Base-by-base conservation (phyloP, 148 eudicot genomes). In the Amaranthus palmeri region DNA sequence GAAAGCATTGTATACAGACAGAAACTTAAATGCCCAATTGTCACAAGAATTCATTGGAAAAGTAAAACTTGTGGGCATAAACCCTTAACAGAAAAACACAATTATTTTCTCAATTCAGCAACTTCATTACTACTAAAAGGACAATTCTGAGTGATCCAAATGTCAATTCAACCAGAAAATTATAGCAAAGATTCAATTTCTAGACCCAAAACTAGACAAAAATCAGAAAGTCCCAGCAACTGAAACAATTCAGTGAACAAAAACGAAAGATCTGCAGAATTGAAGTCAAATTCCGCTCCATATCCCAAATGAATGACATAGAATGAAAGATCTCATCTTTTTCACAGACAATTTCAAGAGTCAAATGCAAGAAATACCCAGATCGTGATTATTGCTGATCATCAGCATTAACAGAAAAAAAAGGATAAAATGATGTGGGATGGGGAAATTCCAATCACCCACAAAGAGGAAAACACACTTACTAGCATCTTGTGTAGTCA, bases 401-500 rank as follows among this genome's bases (percentile, higher is more conserved):
- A 69, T 69, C 61, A 79, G 41, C 81, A 63, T 57, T 56, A 2
- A n/a, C 66, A 61, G 55, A 78, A n/a, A 36, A 11, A 3, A 47
- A 71, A 46, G 41, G 46, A 45, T 18, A 25, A 63, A 18, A 15
- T 46, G n/a, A 18, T 65, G 36, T 18, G 42, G 51, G 65, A 53
- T 54, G 49, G 56, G 9, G 41, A 74, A 78, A 64, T 48, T 63
- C 44, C 50, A 79, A 70, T 74, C 47, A 69, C 81, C 73, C 83
- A 72, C 64, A 67, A 77, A 65, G 47, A 66, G 73, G 78, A 74
- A 72, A 83, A 84, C 85, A 72, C 81, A 84, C 87, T 84, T 79
- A 81, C 85, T 73, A 84, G 77, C 76, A 84, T 81, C 87, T 81
- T 84, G 67, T 84, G 76, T 61, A 74, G 68, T 46, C 75, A 77